Conservation (phyloP, 805 yeast species). For the Yarrowia osloensis region DNA sequence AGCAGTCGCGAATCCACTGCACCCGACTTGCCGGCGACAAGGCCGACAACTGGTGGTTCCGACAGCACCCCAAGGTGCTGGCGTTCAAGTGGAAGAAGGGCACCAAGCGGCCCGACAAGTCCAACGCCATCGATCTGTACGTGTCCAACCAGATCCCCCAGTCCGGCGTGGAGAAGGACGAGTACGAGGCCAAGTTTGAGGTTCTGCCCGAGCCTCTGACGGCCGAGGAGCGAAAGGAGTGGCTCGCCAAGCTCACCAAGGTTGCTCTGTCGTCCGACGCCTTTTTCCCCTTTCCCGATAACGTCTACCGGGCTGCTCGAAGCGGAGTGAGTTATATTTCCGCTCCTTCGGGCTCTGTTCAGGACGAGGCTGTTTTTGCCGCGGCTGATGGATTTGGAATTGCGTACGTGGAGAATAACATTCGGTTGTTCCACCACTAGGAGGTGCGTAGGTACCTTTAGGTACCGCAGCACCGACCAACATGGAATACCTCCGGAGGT, state of each 20-base stretch:
- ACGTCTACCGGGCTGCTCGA: constrained; percentile 95
- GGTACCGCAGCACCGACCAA: neutral
- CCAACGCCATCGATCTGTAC: constrained; percentile 93
- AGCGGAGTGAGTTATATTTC: constrained; percentile 95
- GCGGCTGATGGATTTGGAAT: constrained; percentile 92
- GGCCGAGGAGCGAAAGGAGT: constrained; percentile 77
- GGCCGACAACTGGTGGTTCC: constrained; percentile 99
- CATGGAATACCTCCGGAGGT: neutral
- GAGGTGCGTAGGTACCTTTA: neutral
- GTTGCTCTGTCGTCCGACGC: constrained; percentile 97
- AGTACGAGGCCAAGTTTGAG: constrained; percentile 86
- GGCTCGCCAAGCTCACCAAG: constrained; percentile 76
- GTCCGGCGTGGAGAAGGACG: constrained; percentile 87
- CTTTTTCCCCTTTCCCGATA: constrained; percentile 99
- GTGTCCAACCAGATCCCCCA: constrained; percentile 91
- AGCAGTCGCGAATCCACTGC: constrained; percentile 98
- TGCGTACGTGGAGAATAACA: constrained; percentile 95
- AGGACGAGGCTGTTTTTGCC: constrained; percentile 92
- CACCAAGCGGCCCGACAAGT: constrained; percentile 96
- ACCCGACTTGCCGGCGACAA: constrained; percentile 99
- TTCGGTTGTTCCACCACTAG: constrained; percentile 92
- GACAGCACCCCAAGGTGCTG: constrained; percentile 95
- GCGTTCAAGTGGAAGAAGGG: constrained; percentile 98
- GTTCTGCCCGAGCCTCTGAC: constrained; percentile 83
- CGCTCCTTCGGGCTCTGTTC: constrained; percentile 97